phyloP scores from a whole-genome alignment of 164 flowering plant genomes.

The Hamamelis virginiana region DNA sequence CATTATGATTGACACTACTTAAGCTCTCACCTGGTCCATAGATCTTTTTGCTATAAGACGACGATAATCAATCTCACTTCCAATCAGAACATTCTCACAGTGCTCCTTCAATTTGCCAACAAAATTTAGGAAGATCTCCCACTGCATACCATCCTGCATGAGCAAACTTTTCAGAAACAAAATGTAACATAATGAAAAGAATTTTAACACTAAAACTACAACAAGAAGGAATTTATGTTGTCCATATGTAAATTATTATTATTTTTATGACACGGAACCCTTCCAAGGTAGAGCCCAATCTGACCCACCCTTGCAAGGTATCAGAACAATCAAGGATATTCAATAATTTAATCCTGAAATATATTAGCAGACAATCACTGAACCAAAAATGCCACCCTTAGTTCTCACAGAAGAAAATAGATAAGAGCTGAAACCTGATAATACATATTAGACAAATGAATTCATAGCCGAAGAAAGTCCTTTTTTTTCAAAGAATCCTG shows the following conservation, averaged over 20 bases:
- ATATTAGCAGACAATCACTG: neutral
- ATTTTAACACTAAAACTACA: too few relatives aligned
- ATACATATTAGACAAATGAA: neutral
- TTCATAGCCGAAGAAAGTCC: neutral
- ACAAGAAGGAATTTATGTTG: too few relatives aligned
- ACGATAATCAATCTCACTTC: slow-evolving; percentile 93
- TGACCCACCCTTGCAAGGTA: too few relatives aligned
- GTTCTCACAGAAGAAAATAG: neutral
- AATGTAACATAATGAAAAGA: neutral
- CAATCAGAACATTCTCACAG: slow-evolving; percentile 66
- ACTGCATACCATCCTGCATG: slow-evolving; percentile 95
- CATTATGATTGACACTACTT: too few relatives aligned
- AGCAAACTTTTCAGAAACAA: slow-evolving; percentile 9
- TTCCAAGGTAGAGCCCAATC: too few relatives aligned
- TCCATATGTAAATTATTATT: too few relatives aligned
- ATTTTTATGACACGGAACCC: too few relatives aligned
- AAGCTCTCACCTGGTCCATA: slow-evolving; percentile 42
- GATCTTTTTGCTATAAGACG: slow-evolving; percentile 68
- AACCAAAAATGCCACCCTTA: too few relatives aligned
- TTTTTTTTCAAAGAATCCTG: neutral
- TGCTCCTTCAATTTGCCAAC: slow-evolving; percentile 65
- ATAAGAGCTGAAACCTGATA: neutral
- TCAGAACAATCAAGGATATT: neutral
- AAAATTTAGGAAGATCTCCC: slow-evolving; percentile 69
- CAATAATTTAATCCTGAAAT: neutral